phyloP scores from a whole-genome alignment of 2,329 filamentous ascomycete species.

The Alternaria angustiovoidea region DNA sequence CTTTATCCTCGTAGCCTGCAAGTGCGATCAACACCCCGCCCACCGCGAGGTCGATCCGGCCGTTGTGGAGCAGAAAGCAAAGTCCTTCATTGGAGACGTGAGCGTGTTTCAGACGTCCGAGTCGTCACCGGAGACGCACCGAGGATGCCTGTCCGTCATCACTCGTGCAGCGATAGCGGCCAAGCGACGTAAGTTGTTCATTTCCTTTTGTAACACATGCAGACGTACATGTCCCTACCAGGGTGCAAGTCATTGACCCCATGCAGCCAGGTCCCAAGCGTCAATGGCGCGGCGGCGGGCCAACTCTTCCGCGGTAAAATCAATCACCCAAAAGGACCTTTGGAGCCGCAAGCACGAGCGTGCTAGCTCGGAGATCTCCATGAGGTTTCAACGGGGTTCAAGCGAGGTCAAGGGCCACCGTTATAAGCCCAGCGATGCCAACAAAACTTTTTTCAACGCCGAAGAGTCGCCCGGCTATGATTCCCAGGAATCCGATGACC shows the following conservation, averaged over 20 bases:
- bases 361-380: constrained; percentile 58
- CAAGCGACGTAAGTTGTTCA: constrained; percentile 69
- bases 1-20: constrained; percentile 83
- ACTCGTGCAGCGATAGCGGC: constrained; percentile 73
- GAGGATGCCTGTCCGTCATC: constrained; percentile 78
- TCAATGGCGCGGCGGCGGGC: constrained; percentile 53
- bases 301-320: constrained; percentile 55
- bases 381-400: constrained; percentile 41
- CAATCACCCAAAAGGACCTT: constrained; percentile 51
- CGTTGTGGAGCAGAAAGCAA: constrained; percentile 70
- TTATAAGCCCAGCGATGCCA: constrained; percentile 55
- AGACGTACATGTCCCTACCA: not conserved
- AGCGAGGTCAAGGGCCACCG: constrained; percentile 44
- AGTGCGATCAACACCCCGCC: constrained; percentile 81
- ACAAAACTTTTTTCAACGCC: constrained; percentile 68
- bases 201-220: constrained; percentile 15
- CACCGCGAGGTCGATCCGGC: constrained; percentile 75
- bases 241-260: constrained; percentile 26
- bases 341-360: constrained; percentile 54
- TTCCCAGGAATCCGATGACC: constrained; percentile 70
- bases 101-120: constrained; percentile 77
- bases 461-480: constrained; percentile 76
- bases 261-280: constrained; percentile 43
- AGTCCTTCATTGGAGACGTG: constrained; percentile 67
- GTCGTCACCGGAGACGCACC: constrained; percentile 74